Evolutionary conservation across 495 filamentous ascomycete genomes (phyloP).

Genomic region (Hyaloscypha finlandica): DNA sequence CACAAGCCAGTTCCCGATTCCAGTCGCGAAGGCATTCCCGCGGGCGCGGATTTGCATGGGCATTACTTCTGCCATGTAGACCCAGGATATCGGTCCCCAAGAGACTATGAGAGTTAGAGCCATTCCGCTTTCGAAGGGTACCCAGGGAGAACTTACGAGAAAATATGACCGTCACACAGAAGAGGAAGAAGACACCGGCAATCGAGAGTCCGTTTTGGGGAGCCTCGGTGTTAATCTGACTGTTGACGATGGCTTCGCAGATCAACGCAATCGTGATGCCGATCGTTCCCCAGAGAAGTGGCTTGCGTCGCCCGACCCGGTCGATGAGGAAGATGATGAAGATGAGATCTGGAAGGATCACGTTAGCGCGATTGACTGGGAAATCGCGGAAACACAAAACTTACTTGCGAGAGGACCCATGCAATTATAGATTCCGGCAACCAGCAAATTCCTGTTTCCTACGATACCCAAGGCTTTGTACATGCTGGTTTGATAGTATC

Average conservation of each 20-base stretch:
- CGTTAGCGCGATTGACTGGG: slow-evolving; percentile 40
- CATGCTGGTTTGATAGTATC: slow-evolving; percentile 62
- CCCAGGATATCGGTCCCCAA: slow-evolving; percentile 69
- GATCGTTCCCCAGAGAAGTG: slow-evolving; percentile 68
- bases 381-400: slow-evolving; percentile 10
- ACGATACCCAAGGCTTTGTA: slow-evolving; percentile 59
- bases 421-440: slow-evolving; percentile 62
- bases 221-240: slow-evolving; percentile 35
- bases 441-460: slow-evolving; percentile 50
- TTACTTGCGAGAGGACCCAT: slow-evolving; percentile 42
- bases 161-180: slow-evolving; percentile 71
- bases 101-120: slow-evolving; percentile 34
- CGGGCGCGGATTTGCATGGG: slow-evolving; percentile 74
- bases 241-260: slow-evolving; percentile 68
- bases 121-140: too few relatives aligned
- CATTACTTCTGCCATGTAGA: slow-evolving; percentile 70
- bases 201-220: slow-evolving; percentile 57
- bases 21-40: slow-evolving; percentile 64
- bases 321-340: slow-evolving; percentile 79
- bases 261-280: slow-evolving; percentile 73
- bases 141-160: slow-evolving; percentile 37
- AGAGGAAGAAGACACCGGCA: slow-evolving; percentile 75
- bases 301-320: slow-evolving; percentile 69
- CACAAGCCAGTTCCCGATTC: slow-evolving; percentile 32
- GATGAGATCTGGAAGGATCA: slow-evolving; percentile 63